Percentiles rank a stretch among this genome's conserved stretches.
Evolutionary conservation across 352 stramenopile species (phyloP).

Genomic region (Globisporangium uncinulatum): DNA sequence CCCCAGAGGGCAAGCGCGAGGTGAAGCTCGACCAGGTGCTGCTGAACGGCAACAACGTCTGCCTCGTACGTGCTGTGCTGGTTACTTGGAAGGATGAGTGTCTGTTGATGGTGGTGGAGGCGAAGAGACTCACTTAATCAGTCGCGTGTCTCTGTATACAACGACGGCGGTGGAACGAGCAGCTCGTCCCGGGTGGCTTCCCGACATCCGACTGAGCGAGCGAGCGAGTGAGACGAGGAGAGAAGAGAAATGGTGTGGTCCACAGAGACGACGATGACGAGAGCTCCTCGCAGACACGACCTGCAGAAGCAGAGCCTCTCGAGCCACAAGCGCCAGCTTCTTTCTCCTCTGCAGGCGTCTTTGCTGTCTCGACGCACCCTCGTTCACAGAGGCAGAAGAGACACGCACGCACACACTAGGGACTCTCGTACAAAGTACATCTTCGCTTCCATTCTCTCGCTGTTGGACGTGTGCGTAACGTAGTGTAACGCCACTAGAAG

Average conservation of each 20-base stretch:
- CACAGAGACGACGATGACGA: neutral
- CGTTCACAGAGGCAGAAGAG: neutral
- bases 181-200: constrained; percentile 81
- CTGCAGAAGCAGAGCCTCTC: too few species aligned
- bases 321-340: too few species aligned
- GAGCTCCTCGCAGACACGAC: too few species aligned
- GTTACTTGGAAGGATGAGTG: neutral
- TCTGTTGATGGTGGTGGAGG: neutral
- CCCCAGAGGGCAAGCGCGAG: constrained; percentile 79
- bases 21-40: constrained; percentile 94
- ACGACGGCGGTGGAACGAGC: neutral
- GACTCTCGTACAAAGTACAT: constrained; percentile 5
- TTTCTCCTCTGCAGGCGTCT: too few species aligned
- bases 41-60: constrained; percentile 98
- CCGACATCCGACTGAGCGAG: constrained; percentile 28
- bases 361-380: too few species aligned
- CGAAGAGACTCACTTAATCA: neutral
- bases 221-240: neutral
- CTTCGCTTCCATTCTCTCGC: constrained; percentile 4
- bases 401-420: neutral
- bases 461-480: neutral
- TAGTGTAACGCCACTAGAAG: neutral
- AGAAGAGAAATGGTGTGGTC: neutral
- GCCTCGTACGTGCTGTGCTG: constrained; percentile 51
- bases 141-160: neutral